These are phyloP conservation scores for Fraxinus floribunda DNA, from an alignment of 305 asterid species.

Conservation along the genomic window DNA sequence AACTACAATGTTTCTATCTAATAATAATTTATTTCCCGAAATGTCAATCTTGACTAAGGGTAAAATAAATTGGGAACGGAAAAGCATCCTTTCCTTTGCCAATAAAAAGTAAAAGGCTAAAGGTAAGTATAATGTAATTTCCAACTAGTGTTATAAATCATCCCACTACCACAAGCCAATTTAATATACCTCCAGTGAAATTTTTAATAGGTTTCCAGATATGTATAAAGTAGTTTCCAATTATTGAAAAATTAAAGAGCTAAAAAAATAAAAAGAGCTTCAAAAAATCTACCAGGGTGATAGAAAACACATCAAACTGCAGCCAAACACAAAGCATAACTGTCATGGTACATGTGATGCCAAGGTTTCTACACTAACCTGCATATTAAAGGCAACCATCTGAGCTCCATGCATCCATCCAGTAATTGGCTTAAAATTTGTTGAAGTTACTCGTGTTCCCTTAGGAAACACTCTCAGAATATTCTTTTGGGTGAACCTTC, in stretches of 20 bases:
- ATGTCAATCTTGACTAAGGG: not conserved
- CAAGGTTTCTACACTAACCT: conserved; percentile 40
- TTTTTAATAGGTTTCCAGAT: not conserved
- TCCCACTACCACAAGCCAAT: not conserved
- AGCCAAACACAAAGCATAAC: not conserved
- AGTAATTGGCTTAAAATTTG: conserved; percentile 67
- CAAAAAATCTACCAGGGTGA: not conserved
- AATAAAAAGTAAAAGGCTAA: not conserved
- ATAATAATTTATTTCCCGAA: not conserved
- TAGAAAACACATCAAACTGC: not conserved
- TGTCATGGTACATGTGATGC: not conserved
- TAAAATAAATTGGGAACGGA: not conserved
- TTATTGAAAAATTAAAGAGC: not conserved
- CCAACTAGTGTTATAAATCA: not conserved
- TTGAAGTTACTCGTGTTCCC: conserved; percentile 89
- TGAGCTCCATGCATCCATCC: conserved; percentile 99
- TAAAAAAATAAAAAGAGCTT: not conserved
- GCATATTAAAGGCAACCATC: conserved; percentile 95
- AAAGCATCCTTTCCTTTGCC: not conserved
- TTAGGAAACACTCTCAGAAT: conserved; percentile 76
- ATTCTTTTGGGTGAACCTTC: conserved; percentile 80
- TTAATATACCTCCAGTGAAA: not conserved
- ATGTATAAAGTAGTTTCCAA: not conserved
- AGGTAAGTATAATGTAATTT: not conserved
- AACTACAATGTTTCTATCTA: not conserved